Evolutionary conservation across 306 rosid species (phyloP).

Genomic region (Lithocarpus polystachyus): DNA sequence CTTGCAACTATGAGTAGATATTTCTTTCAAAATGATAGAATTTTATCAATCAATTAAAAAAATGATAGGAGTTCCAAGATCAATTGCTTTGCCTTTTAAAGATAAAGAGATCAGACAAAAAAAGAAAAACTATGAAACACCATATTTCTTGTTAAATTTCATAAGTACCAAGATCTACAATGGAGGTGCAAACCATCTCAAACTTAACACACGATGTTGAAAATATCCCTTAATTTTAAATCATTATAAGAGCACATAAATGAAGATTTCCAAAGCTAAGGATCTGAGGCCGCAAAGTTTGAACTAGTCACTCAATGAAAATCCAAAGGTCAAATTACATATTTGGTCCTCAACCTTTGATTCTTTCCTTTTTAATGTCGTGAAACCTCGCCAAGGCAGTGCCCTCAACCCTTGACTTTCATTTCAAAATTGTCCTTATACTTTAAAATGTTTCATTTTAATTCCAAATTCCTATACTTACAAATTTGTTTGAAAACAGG

Average conservation of each 20-base stretch:
- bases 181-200: neutral
- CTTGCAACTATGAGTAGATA: neutral
- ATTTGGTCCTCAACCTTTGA: too few species aligned
- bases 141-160: neutral
- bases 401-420: too few species aligned
- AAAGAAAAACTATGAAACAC: neutral
- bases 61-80: too few species aligned
- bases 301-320: neutral
- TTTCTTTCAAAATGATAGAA: neutral
- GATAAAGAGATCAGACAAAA: neutral
- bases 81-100: neutral
- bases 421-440: too few species aligned
- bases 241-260: neutral
- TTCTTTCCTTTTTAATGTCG: too few species aligned
- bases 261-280: neutral
- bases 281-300: neutral
- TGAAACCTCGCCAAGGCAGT: too few species aligned
- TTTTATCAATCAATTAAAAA: too few species aligned
- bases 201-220: neutral
- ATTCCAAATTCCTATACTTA: too few species aligned
- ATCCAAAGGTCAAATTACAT: too few species aligned
- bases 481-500: too few species aligned
- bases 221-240: neutral
- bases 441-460: too few species aligned
- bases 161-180: neutral